Base-by-base conservation (phyloP, 2,329 filamentous ascomycete genomes). In the Penicillium sp. region DNA sequence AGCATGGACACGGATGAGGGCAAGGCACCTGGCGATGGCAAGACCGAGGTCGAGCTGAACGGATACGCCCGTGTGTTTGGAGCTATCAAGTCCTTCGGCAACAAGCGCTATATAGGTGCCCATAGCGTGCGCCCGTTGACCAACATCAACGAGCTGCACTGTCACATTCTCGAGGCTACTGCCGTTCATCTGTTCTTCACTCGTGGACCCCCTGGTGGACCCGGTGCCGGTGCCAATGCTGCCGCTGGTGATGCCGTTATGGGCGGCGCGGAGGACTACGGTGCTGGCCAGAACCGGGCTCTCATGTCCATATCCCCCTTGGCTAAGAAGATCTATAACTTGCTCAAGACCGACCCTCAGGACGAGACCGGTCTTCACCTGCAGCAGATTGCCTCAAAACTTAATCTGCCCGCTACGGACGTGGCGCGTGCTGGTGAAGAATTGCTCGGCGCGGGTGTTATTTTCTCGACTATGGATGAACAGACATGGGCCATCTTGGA, bases 401-500 rank as follows among this genome's bases (percentile, higher is more conserved):
- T 87, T 16, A 79, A 82, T 7, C 74, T 96, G 73, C 79, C 86
- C 8, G 74, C 85, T 27, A 79, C 79, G 24, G 89, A 95, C 41
- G 88, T 94, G 13, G 76, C 86, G 61, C 83, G 81, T 46, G 92
- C 85, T n/a, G 84, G 88, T 9, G 90, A 96, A 63, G 91, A 97
- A 73, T 73, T 99, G 65, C 72, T 90, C 39, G 78, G 78, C 2
- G 74, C 83, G 49, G 90, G 91, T 27, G 68, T 90, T 62, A 89
- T 96, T 58, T 99, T 90, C 74, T 90, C 90, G 25, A 99, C 95
- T 9, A 81, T 95, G 50, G 91, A 97, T 73, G 92, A 97, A 65
- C 82, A 89, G 72, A 97, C 92, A 0, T 97, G 89, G 87, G 90
- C 90, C 39, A 78, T 95, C 57, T 76, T 96, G 54, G 89, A 95